Base-by-base conservation (phyloP, 768 basidiomycete species). In the Psilocybe azurescens region DNA sequence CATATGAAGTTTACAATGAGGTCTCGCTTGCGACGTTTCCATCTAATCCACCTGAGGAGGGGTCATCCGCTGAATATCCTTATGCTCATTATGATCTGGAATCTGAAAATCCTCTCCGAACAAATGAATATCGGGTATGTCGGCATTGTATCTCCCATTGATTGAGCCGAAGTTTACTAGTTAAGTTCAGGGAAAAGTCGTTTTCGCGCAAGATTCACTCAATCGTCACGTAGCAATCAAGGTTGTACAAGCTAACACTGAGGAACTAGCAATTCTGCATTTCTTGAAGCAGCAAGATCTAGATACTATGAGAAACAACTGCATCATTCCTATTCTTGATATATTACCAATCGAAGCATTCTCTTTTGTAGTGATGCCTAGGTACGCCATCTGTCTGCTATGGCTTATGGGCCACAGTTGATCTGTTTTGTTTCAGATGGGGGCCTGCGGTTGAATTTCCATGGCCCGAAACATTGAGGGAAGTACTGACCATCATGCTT, bases 161-260 rank as follows among this genome's bases (percentile, higher is more conserved):
- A 24, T 24, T 24, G 24, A 24, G 24, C 24, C 2, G 24, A 24
- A 24, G 24, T 24, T 24, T 24, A 24, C 24, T 24, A 24, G 2
- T 24, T 50, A 33, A 2, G 24, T 24, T 2, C 24, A 24, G 24
- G 24, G 24, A 24, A 24, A 24, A 24, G 24, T 24, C 24, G 57
- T 54, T 16, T 70, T 61, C 51, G 69, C 73, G 5, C 70, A 74
- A 56, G 67, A 73, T 55, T 29, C 50, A 7, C 46, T 64, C n/a
- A n/a, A 53, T 10, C 64, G 62, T 8, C 73, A 72, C 50, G 69
- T 75, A 29, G 73, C 69, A 3, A 67, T 75, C 28, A 74, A 75
- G 54, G 46, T 67, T 0, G 64, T 73, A 1, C 59, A 52, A 41
- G 57, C 66, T 16, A 60, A 53, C 2, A 65, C 64, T 9, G 67